Conservation (phyloP, 805 yeast species). For the Ogataea sp. region DNA sequence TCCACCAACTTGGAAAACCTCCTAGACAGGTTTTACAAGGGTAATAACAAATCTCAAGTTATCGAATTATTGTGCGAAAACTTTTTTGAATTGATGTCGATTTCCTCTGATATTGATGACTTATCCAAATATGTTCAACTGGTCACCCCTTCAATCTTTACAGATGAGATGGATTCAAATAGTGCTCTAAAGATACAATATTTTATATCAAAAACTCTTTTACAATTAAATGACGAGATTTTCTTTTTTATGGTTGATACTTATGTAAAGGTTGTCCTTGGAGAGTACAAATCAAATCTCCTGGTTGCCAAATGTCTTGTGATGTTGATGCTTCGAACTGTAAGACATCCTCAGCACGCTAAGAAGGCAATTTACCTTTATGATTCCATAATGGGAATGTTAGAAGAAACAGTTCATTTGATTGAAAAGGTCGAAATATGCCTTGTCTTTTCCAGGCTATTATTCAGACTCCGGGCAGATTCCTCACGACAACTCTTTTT, state of each 20-base stretch:
- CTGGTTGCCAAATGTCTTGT: not conserved
- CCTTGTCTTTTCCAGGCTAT: slow-evolving; percentile 41
- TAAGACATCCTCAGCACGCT: not conserved
- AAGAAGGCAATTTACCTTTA: not conserved
- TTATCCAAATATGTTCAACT: not conserved
- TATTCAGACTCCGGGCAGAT: slow-evolving; percentile 48
- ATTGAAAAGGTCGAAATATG: not conserved
- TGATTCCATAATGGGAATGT: not conserved
- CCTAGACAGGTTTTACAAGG: not conserved
- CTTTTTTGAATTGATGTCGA: not conserved
- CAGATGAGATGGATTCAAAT: no score
- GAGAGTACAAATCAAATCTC: not conserved
- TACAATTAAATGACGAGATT: not conserved
- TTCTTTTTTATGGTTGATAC: not conserved
- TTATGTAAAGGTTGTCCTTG: not conserved
- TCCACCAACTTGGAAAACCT: not conserved
- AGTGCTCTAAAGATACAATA: not conserved
- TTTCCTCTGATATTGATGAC: not conserved
- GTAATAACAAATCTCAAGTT: not conserved
- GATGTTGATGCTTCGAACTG: not conserved
- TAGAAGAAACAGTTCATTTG: no score
- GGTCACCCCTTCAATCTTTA: no score
- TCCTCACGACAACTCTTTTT: slow-evolving; percentile 37
- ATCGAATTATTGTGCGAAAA: not conserved
- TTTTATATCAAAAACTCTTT: not conserved